These are phyloP conservation scores for Silene vulgaris DNA, from an alignment of 179 eudicot genomes.

Conservation along the genomic window DNA sequence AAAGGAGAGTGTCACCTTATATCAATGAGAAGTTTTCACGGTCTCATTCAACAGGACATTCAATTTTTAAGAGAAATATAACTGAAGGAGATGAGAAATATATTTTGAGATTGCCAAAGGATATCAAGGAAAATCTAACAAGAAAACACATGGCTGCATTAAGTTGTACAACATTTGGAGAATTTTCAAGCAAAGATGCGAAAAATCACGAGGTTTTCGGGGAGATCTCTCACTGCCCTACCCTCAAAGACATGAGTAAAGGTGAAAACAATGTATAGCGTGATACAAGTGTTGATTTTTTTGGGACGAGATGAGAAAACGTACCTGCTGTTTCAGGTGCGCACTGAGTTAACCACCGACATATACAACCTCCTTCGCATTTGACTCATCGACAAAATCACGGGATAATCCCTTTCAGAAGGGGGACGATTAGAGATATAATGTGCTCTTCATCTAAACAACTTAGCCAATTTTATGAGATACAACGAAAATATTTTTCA, in stretches of 20 bases:
- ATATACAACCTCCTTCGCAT: not conserved
- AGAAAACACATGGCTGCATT: slow-evolving; percentile 23
- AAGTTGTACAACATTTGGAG: slow-evolving; percentile 34
- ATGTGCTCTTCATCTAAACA: not conserved
- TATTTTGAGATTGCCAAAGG: slow-evolving; percentile 39
- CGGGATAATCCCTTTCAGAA: not conserved
- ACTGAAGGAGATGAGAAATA: slow-evolving; percentile 30
- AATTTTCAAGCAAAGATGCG: not conserved
- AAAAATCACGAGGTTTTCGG: slow-evolving; percentile 14
- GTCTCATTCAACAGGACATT: slow-evolving; percentile 73
- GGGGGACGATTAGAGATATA: not conserved
- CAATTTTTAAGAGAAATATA: slow-evolving; percentile 26
- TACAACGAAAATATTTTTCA: not conserved
- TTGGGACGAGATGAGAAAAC: not conserved
- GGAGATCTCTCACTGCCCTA: not conserved
- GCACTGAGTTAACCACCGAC: not conserved
- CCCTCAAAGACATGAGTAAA: not conserved
- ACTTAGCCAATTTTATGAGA: not conserved
- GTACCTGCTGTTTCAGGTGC: not conserved
- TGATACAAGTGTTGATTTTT: not conserved
- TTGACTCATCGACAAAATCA: not conserved
- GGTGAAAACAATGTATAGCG: slow-evolving; percentile 10
- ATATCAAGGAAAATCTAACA: slow-evolving; percentile 20
- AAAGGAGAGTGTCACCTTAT: slow-evolving; percentile 6
- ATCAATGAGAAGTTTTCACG: slow-evolving; percentile 34